Evolutionary conservation across 306 rosid genomes (phyloP), one percentile per base, ranked within the genome.

Genomic region (Oxytropis ochrocephala): DNA sequence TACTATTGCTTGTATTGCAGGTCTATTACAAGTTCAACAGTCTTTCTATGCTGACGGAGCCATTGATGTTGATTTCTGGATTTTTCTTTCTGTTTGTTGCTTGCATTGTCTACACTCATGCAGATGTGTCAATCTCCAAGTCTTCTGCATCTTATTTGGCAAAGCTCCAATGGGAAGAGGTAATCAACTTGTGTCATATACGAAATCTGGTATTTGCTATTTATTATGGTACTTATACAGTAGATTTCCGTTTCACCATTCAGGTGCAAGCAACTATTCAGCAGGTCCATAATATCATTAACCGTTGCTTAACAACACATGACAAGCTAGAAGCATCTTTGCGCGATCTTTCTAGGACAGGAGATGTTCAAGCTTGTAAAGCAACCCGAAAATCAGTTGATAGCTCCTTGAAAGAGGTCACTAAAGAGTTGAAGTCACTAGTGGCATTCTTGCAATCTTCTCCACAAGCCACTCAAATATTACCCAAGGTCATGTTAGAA

Each of bases 81-180:
- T 81, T 89, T 74, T 87, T 91, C 83, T 69, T 85, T 66, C 83
- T 95, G 27, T 95, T 95, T 62, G 81, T 91, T 77, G 69, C 97
- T 27, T 85, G 92, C 78, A 83, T 89, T 72, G 72, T 86, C 39
- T 95, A 87, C 81, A 73, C 80, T 85, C 97, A 83, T 69, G 94
- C 79, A 27, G 99, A 95, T 79, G 59, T 91, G 84, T 87, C 97
- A 67, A 91, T 95, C 75, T 91, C 99, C 64, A 95, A 95, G 74
- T 85, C 95, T 60, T 95, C 99, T 61, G 85, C 99, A 16, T 81
- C 95, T 75, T 95, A 95, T 83, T 64, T 95, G 83, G 97, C 97
- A 36, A 89, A 87, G 76, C 79, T 88, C 67, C 97, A 91, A 79
- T 91, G 97, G 99, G 99, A 95, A 75, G 97, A 95, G 86, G 99